Conservation (phyloP, 129 eudicot genomes). For the Helichrysum umbraculigerum region DNA sequence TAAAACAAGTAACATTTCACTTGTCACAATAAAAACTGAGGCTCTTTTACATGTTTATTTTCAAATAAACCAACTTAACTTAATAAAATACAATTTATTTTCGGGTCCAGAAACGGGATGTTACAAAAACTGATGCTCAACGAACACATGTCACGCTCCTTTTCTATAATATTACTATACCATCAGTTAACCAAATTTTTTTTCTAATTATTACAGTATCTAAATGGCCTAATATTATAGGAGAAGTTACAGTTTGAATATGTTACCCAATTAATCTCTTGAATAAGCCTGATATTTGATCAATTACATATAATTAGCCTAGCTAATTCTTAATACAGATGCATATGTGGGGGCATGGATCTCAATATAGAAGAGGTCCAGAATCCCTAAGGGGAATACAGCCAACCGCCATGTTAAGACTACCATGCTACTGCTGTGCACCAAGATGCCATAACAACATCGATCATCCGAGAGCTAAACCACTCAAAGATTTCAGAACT, state of each 20-base stretch:
- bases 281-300: background rate
- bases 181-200: background rate
- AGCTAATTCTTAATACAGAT: constrained; percentile 38
- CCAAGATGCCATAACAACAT: constrained; percentile 88
- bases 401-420: constrained; percentile 89
- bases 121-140: too few species aligned
- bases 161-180: background rate
- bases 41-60: too few species aligned
- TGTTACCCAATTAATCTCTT: background rate
- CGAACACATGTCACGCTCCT: too few species aligned
- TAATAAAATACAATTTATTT: too few species aligned
- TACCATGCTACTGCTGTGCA: constrained; percentile 88
- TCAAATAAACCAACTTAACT: too few species aligned
- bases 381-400: constrained; percentile 83
- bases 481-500: constrained; percentile 89
- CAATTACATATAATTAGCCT: constrained; percentile 8
- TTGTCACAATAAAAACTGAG: too few species aligned
- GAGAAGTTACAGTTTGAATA: background rate
- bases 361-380: constrained; percentile 88
- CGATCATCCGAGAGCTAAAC: constrained; percentile 84
- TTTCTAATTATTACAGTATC: background rate
- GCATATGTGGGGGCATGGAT: constrained; percentile 99
- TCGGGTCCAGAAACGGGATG: too few species aligned
- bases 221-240: background rate
- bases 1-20: too few species aligned